Base-by-base conservation (phyloP, 139 green algal genomes). In the Chlamydomonas schloesseri region DNA sequence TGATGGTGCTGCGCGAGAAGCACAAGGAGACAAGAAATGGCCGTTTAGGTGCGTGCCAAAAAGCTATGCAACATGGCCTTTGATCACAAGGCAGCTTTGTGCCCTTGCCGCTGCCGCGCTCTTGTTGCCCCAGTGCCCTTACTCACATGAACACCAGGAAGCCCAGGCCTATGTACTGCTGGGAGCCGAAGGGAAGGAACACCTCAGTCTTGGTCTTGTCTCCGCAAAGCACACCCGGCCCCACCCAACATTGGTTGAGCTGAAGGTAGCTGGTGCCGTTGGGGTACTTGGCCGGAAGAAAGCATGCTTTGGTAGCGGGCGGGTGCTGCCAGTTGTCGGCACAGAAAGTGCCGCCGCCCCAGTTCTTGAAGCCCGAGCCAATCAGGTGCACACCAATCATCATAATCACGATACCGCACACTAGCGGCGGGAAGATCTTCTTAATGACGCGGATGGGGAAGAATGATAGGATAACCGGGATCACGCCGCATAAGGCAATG, bases 21-120 rank as follows among this genome's bases (percentile, higher is more conserved):
- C 76, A 50, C 81, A 96, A 97, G 33, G n/a, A n/a, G n/a, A n/a
- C n/a, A n/a, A n/a, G n/a, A n/a, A n/a, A n/a, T n/a, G n/a, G n/a
- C n/a, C n/a, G n/a, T n/a, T n/a, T n/a, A n/a, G n/a, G n/a, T n/a
- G 95, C 29, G 88, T 94, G 60, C 95, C 95, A 67, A 96, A 97
- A 23, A 97, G 31, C 87, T 97, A 94, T 42, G n/a, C n/a, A n/a
- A n/a, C n/a, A n/a, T n/a, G n/a, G n/a, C n/a, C n/a, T n/a, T n/a
- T 57, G 11, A 14, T 57, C 14, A 14, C 50, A 14, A 57, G 50
- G 50, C 50, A 57, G 50, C 11, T 11, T 57, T 57, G 50, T 57
- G 50, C 50, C 11, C n/a, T n/a, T n/a, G n/a, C n/a, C n/a, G n/a
- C n/a, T n/a, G n/a, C n/a, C n/a, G n/a, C n/a, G n/a, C n/a, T n/a